These are phyloP conservation scores for Tricholoma terreum DNA, from an alignment of 768 basidiomycete species.

Conservation along the genomic window DNA sequence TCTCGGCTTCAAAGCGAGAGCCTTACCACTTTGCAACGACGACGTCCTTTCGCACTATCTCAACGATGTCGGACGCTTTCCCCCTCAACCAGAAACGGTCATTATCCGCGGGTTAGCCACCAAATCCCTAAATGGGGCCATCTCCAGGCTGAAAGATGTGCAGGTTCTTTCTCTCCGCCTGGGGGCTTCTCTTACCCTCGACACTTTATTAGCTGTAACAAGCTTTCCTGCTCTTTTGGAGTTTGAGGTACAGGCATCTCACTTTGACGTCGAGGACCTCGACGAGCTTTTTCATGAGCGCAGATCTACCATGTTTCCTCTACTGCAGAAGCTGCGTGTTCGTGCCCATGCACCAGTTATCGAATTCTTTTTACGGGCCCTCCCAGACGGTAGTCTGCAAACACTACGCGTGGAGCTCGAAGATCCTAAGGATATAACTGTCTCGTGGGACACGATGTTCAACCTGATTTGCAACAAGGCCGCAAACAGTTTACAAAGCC, in stretches of 20 bases:
- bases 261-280: constrained; percentile 28
- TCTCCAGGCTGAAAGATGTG: constrained; percentile 32
- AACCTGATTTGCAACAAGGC: constrained; percentile 24
- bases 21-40: constrained; percentile 12
- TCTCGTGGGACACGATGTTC: constrained; percentile 36
- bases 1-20: constrained; percentile 33
- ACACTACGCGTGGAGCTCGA: constrained; percentile 39
- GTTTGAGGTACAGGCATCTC: constrained; percentile 43
- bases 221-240: constrained; percentile 35
- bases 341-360: constrained; percentile 34
- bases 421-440: constrained; percentile 17
- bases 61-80: constrained; percentile 24
- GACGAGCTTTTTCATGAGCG: constrained; percentile 9
- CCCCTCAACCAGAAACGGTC: constrained; percentile 31
- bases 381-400: constrained; percentile 31
- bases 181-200: constrained; percentile 34
- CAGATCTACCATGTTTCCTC: constrained; percentile 28
- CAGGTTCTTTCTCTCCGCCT: constrained; percentile 37
- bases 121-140: constrained; percentile 25
- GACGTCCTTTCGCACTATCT: constrained; percentile 23
- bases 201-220: constrained; percentile 35
- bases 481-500: constrained; percentile 28
- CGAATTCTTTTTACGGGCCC: constrained; percentile 29
- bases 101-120: constrained; percentile 37
- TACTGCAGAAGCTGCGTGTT: constrained; percentile 37